Evolutionary conservation across 345 rosid genomes (phyloP).

Genomic region (Gossypium stocksii): DNA sequence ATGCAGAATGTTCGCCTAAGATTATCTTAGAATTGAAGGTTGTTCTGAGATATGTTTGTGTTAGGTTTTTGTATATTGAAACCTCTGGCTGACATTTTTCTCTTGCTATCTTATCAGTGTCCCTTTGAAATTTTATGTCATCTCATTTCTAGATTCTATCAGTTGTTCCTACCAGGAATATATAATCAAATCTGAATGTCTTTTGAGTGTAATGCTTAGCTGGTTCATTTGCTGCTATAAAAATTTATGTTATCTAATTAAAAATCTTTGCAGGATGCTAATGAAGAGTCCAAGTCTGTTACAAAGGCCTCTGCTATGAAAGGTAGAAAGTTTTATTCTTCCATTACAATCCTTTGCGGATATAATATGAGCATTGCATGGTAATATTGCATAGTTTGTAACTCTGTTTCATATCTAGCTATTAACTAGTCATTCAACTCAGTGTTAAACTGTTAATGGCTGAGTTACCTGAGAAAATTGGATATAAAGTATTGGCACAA

Average conservation of each 20-base stretch:
- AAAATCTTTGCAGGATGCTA: constrained; percentile 59
- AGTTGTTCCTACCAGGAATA: background rate
- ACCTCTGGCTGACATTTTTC: background rate
- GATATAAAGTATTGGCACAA: background rate
- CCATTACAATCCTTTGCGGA: background rate
- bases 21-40: background rate
- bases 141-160: background rate
- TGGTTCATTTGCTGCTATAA: constrained; percentile 4
- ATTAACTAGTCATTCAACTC: background rate
- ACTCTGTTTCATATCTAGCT: background rate
- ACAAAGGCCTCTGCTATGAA: constrained; percentile 95
- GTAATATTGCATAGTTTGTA: background rate
- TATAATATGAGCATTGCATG: background rate
- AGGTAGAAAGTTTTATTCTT: constrained; percentile 32
- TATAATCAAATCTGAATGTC: background rate
- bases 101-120: background rate
- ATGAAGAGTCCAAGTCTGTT: constrained; percentile 91
- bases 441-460: background rate
- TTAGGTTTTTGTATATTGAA: background rate
- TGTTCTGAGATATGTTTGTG: constrained; percentile 4
- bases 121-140: background rate
- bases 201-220: background rate
- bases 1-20: constrained; percentile 11
- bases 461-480: background rate
- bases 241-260: background rate